phyloP scores from a whole-genome alignment of 345 rosid species.

The Euclidium syriacum region DNA sequence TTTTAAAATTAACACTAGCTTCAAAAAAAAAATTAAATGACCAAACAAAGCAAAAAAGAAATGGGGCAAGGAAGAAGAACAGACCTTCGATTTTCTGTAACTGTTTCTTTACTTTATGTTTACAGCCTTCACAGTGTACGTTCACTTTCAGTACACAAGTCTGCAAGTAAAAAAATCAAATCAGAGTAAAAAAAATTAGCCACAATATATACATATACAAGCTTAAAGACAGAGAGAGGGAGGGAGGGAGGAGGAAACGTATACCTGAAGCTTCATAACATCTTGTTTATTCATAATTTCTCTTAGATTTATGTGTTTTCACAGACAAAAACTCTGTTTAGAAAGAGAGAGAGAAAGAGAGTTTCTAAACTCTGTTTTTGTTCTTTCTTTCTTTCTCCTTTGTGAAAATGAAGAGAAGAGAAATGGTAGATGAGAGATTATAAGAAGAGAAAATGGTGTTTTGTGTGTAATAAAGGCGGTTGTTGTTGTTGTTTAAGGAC shows the following conservation, averaged over 20 bases:
- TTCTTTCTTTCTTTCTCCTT: neutral
- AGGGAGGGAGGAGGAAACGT: neutral
- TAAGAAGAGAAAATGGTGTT: neutral
- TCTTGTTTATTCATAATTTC: conserved; percentile 67
- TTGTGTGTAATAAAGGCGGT: conserved; percentile 37
- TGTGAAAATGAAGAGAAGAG: conserved; percentile 6
- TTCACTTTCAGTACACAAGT: conserved; percentile 78
- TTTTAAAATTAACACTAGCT: neutral
- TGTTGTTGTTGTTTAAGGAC: conserved; percentile 26
- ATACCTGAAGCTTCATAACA: conserved; percentile 74
- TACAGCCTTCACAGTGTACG: conserved; percentile 95
- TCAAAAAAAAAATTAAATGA: neutral
- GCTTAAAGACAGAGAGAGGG: neutral
- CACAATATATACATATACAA: neutral
- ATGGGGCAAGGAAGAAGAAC: neutral
- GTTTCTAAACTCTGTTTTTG: neutral
- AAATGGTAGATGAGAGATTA: neutral
- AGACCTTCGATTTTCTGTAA: conserved; percentile 80
- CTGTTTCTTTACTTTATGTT: conserved; percentile 68
- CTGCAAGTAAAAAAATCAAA: conserved; percentile 43
- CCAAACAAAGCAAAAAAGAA: neutral
- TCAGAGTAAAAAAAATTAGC: neutral
- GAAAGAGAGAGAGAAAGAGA: neutral
- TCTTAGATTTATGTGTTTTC: conserved; percentile 9
- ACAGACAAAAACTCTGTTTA: neutral